A percentile compares a stretch with the other conserved stretches of the same genome.
Evolutionary conservation across 2,329 filamentous ascomycete genomes (phyloP).

Genomic region (Coniochaeta prunicola): DNA sequence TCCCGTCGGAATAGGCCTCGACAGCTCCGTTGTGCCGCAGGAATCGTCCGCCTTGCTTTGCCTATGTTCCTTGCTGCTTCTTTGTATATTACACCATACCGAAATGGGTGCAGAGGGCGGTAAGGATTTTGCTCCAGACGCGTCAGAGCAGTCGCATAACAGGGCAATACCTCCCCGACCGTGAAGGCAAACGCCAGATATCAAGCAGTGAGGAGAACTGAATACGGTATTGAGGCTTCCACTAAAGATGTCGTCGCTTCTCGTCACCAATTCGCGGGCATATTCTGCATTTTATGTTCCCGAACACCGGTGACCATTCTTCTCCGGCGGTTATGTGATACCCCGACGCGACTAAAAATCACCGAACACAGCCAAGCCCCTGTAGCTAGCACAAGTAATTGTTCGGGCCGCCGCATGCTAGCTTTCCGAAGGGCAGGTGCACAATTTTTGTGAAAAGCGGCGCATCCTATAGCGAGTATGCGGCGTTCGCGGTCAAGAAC

Average conservation of each 20-base stretch:
- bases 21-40: not conserved
- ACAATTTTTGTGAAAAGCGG: not conserved
- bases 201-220: not conserved
- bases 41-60: not conserved
- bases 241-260: not conserved
- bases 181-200: not conserved
- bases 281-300: not conserved
- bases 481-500: not conserved
- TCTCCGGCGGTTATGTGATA: not conserved
- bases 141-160: not conserved
- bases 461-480: not conserved
- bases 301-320: not conserved
- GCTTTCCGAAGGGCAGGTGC: not conserved
- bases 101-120: not conserved
- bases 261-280: not conserved
- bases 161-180: not conserved
- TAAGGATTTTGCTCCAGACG: not conserved
- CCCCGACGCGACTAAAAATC: not conserved
- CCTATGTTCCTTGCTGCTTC: not conserved
- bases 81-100: not conserved
- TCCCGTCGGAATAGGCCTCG: not conserved
- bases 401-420: not conserved
- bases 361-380: not conserved
- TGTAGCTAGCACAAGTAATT: not conserved
- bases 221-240: not conserved